These are phyloP conservation scores for Noccaea bulbosa DNA, from an alignment of 345 rosid genomes.

Conservation along the genomic window DNA sequence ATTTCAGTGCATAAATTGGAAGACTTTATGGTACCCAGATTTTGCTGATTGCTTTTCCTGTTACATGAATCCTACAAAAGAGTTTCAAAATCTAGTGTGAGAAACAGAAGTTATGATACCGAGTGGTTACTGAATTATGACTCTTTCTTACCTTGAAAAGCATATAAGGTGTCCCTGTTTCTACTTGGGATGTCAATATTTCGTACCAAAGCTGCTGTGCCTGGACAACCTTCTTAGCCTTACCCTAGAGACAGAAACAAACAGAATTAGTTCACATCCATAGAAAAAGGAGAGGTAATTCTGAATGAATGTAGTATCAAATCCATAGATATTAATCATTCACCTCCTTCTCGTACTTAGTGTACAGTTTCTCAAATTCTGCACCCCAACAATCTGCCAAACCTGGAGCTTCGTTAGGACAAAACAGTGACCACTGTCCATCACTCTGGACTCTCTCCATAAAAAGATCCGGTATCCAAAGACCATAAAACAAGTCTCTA, in stretches of 20 bases:
- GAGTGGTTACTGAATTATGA: background rate
- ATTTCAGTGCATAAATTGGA: slow-evolving; percentile 94
- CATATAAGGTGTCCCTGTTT: slow-evolving; percentile 98
- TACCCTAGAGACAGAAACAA: slow-evolving; percentile 55
- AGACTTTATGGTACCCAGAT: slow-evolving; percentile 89
- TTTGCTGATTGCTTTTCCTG: slow-evolving; percentile 93
- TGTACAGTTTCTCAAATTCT: slow-evolving; percentile 73
- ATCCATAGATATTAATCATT: background rate
- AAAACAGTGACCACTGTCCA: slow-evolving; percentile 82
- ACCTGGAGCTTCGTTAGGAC: slow-evolving; percentile 90
- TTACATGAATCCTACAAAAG: slow-evolving; percentile 80
- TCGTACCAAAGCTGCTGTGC: slow-evolving; percentile 91
- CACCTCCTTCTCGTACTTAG: slow-evolving; percentile 69
- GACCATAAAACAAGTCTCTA: slow-evolving; percentile 84
- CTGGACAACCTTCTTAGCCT: slow-evolving; percentile 86
- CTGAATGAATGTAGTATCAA: background rate
- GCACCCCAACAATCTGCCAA: slow-evolving; percentile 91
- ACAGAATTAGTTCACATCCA: background rate
- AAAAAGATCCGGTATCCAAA: slow-evolving; percentile 97
- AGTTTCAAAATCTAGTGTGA: background rate
- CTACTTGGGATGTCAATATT: slow-evolving; percentile 86
- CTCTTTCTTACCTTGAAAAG: slow-evolving; percentile 70
- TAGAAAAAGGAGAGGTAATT: background rate
- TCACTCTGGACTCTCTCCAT: slow-evolving; percentile 89
- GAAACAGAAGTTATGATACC: background rate